Evolutionary conservation across 1,139 yeast genomes (phyloP), one percentile per base, ranked within the genome.

Genomic region (Geotrichum restrictum): DNA sequence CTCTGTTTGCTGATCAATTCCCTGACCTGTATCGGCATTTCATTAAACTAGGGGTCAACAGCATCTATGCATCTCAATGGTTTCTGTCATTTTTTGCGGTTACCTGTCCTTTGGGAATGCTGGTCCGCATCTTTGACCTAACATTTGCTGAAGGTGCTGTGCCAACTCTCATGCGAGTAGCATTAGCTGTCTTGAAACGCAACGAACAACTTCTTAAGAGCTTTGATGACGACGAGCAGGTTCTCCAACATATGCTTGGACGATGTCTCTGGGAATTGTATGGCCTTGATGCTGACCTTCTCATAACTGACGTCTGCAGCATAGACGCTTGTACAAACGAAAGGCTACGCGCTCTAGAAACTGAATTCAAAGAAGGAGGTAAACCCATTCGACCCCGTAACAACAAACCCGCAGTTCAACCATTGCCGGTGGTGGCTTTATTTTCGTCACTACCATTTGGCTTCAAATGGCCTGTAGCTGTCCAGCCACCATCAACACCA

Each of bases 71-170:
- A 2, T 64, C 70, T 48, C 88, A 83, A 63, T 83, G 88, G 88
- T 82, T 85, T 75, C 64, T 83, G 54, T 79, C 86, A 1, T 78
- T 82, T 60, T 76, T 77, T 61, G 81, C 85, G 1, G 81, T 81
- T 39, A 83, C 85, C 47, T 76, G 83, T 21, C 88, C 75, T 48
- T 74, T 69, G 66, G 75, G 56, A 62, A 81, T 68, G 74, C 75
- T 68, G 66, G 78, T 72, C 59, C 80, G 71, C 66, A 74, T 65
- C 69, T 82, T 77, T 77, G 86, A 73, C 70, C 72, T 71, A 65
- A 79, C 72, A 57, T 64, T 83, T 55, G 70, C 82, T 33, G 85
- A 82, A 67, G 88, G 88, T 14, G 84, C 84, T 72, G 78, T 82
- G 59, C 73, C 75, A 27, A 85, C 87, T 0, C 69, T 82, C 60